Percentiles rank a stretch among this genome's conserved stretches.
Evolutionary conservation across 495 filamentous ascomycete genomes (phyloP).

Genomic region (Aspergillus cristatus): DNA sequence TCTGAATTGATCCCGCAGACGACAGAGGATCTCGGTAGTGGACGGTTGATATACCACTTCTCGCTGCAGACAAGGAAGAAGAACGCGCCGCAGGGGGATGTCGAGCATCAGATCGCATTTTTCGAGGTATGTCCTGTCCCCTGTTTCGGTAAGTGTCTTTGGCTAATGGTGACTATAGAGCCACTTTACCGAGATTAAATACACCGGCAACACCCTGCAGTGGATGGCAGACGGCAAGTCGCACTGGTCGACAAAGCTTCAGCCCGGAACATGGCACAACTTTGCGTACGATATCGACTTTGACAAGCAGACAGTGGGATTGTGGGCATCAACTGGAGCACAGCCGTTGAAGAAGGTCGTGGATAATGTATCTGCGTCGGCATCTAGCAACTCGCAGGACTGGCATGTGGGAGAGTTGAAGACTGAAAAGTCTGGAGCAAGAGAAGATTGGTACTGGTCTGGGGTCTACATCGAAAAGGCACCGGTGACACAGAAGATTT

Average conservation of each 20-base stretch:
- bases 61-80: constrained; percentile 47
- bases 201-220: constrained; percentile 41
- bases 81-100: constrained; percentile 49
- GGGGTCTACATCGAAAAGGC: constrained; percentile 64
- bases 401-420: constrained; percentile 69
- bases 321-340: constrained; percentile 59
- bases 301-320: constrained; percentile 45
- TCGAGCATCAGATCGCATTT: constrained; percentile 70
- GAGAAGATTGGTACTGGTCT: constrained; percentile 64
- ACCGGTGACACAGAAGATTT: constrained; percentile 34
- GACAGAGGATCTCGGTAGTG: constrained; percentile 48
- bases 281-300: constrained; percentile 61
- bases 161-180: constrained; percentile 28
- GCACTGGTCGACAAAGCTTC: constrained; percentile 44
- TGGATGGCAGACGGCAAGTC: constrained; percentile 45
- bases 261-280: constrained; percentile 60
- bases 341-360: constrained; percentile 48
- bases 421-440: constrained; percentile 45
- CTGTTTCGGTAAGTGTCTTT: background rate
- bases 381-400: constrained; percentile 59
- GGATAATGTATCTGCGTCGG: constrained; percentile 44
- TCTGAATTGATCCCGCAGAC: constrained; percentile 64
- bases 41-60: constrained; percentile 64
- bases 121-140: constrained; percentile 32
- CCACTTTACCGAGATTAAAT: constrained; percentile 71